Evolutionary conservation across 2,329 filamentous ascomycete genomes (phyloP), one percentile per base, ranked within the genome.

Genomic region (Chaetomiaceae sp.): DNA sequence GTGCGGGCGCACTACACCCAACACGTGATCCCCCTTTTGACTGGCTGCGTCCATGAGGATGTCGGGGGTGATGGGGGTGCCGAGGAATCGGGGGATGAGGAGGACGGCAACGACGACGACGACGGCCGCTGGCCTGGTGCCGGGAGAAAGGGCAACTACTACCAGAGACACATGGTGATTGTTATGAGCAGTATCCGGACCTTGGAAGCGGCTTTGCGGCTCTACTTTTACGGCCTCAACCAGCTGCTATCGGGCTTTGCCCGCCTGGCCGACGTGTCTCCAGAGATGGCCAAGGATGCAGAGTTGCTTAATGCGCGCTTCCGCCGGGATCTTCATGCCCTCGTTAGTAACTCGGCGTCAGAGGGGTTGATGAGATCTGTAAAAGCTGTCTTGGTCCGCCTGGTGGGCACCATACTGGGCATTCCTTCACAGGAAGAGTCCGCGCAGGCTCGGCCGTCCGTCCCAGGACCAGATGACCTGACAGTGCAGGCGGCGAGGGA

Each of bases 261-360:
- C 10, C 67, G 68, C 3, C 45, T 58, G 9, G 53, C 49, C 20
- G 54, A 53, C 14, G 45, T 29, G 16, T 44, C 14, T 51, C 59
- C 37, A 40, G 66, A 63, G 29, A 60, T 64, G 23, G 72, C 69
- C 49, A 66, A 68, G 41, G 64, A 66, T 29, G 71, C 71, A 34
- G 67, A 75, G 7, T 64, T 64, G 48, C 79, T 77, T 5, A 57
- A 62, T 13, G 42, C 55, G 3, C 64, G 64, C 51, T 86, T 89
- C 62, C 73, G 72, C 14, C 71, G 77, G 44, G 84, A 88, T 57
- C 67, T 88, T 10, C 78, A 86, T 61, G 81, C 84, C 20, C 73
- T 87, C 20, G 77, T 88, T 57, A 78, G 80, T 40, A 85, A 86
- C 64, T 84, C 83, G 9, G 74, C 82, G 54, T 78, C 77, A 2